Evolutionary conservation across 345 rosid species (phyloP).

Genomic region (Linum lewisii): DNA sequence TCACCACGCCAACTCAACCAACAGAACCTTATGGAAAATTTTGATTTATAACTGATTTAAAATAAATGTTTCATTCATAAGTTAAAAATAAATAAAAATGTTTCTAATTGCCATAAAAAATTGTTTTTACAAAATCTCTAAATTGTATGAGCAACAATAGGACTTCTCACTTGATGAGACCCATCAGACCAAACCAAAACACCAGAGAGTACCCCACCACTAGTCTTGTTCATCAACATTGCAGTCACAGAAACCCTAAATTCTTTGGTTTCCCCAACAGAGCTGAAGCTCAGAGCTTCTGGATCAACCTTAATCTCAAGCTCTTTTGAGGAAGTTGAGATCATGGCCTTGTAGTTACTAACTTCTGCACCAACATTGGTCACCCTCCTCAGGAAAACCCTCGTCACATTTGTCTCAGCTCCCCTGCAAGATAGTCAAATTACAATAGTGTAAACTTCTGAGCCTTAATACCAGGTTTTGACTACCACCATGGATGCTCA

Average conservation of each 20-base stretch:
- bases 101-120: too few species aligned
- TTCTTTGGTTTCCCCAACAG: not conserved
- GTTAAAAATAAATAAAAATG: too few species aligned
- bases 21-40: too few species aligned
- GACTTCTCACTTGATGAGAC: not conserved
- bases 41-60: too few species aligned
- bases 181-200: not conserved
- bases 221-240: not conserved
- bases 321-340: not conserved
- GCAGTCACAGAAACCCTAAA: not conserved
- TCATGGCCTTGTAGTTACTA: not conserved
- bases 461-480: too few species aligned
- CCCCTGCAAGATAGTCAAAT: too few species aligned
- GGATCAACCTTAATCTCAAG: not conserved
- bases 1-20: too few species aligned
- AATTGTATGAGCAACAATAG: not conserved
- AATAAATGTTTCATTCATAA: too few species aligned
- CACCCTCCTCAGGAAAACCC: not conserved
- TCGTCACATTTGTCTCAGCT: not conserved
- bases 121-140: too few species aligned
- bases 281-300: not conserved
- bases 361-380: not conserved
- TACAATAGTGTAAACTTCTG: too few species aligned
- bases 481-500: too few species aligned
- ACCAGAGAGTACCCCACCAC: slow-evolving; percentile 1